Evolutionary conservation across 306 rosid genomes (phyloP).

Genomic region (Canavalia ensiformis): DNA sequence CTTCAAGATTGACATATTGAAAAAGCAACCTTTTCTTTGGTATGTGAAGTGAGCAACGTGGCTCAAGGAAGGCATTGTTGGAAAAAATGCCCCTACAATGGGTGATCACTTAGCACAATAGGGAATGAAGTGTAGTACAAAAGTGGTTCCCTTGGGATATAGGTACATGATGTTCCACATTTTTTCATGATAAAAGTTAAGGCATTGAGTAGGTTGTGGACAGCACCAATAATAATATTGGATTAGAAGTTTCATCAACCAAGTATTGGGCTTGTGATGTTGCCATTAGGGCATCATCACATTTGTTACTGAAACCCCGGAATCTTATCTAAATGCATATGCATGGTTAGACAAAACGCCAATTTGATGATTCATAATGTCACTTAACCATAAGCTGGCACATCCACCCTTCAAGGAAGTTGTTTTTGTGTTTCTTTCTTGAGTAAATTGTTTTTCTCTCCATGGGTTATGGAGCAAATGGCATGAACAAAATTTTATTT

Average conservation of each 20-base stretch:
- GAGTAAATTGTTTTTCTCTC: conserved; percentile 22
- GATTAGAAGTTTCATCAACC: conserved; percentile 17
- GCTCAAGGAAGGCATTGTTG: conserved; percentile 41
- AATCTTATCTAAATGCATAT: conserved; percentile 57
- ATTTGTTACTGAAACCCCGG: conserved; percentile 26
- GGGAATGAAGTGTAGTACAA: conserved; percentile 23
- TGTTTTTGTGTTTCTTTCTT: conserved; percentile 9
- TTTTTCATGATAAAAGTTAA: conserved; percentile 33
- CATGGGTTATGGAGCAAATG: conserved; percentile 53
- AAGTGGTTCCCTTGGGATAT: conserved; percentile 34
- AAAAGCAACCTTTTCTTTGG: conserved; percentile 44
- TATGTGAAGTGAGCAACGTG: conserved; percentile 58
- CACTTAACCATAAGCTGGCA: conserved; percentile 16
- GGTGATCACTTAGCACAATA: conserved; percentile 26
- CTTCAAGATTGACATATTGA: conserved; percentile 50
- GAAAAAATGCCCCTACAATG: conserved; percentile 28
- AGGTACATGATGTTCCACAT: conserved; percentile 31
- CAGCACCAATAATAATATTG: not conserved
- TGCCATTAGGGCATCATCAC: conserved; percentile 45
- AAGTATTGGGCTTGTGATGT: conserved; percentile 43
- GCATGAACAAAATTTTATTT: conserved; percentile 11
- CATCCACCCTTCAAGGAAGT: conserved; percentile 23
- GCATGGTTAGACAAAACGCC: conserved; percentile 42
- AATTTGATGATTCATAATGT: conserved; percentile 22
- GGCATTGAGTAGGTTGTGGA: conserved; percentile 38